Percentiles rank a stretch among this genome's conserved stretches.
Conservation (phyloP, 345 rosid genomes). For the Salix suchowensis region DNA sequence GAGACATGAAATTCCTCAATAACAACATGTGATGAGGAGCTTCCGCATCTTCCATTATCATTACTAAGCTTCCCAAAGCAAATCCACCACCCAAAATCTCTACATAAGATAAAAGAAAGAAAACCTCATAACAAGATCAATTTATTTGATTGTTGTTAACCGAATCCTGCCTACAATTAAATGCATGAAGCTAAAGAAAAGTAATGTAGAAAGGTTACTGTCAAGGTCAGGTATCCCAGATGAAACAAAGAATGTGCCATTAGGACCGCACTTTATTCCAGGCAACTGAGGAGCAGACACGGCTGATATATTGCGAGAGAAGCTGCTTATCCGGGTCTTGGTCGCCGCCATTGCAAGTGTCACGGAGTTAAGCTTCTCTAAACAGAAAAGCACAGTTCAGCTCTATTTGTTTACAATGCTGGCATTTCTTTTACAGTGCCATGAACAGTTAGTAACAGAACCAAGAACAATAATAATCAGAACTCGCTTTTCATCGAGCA, state of each 20-base stretch:
- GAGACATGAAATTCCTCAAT: slow-evolving; percentile 90
- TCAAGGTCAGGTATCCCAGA: slow-evolving; percentile 90
- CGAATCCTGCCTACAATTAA: neutral
- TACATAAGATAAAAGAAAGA: slow-evolving; percentile 15
- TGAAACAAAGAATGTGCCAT: slow-evolving; percentile 63
- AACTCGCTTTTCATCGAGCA: slow-evolving; percentile 2
- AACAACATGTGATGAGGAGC: slow-evolving; percentile 97
- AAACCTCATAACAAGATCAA: neutral
- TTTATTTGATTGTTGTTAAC: neutral
- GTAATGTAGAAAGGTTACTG: slow-evolving; percentile 37
- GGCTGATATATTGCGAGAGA: slow-evolving; percentile 59
- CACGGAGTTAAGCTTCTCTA: neutral
- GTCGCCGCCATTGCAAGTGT: slow-evolving; percentile 46
- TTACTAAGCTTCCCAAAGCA: slow-evolving; percentile 74
- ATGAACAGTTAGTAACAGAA: neutral
- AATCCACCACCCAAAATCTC: slow-evolving; percentile 86
- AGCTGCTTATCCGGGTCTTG: slow-evolving; percentile 67
- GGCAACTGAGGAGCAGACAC: slow-evolving; percentile 43
- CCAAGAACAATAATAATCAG: neutral
- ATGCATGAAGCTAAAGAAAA: neutral
- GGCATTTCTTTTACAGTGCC: neutral
- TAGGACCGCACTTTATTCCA: slow-evolving; percentile 80
- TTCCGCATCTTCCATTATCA: slow-evolving; percentile 98
- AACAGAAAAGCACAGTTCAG: neutral
- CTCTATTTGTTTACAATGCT: neutral